A percentile compares a stretch with the other conserved stretches of the same genome.
Evolutionary conservation across 257 asterid genomes (phyloP).

Genomic region (Striga asiatica): DNA sequence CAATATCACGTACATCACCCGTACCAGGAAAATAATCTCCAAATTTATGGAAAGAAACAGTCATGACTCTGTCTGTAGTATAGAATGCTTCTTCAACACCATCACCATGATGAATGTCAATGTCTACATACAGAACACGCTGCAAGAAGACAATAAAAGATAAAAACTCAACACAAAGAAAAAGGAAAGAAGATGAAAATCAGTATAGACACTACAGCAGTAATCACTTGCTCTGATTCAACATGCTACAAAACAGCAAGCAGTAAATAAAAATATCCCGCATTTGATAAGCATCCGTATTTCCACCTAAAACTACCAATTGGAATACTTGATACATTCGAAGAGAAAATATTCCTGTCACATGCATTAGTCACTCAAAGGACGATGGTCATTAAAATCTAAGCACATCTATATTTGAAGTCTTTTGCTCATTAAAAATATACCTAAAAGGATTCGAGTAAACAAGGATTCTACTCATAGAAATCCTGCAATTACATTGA

Average conservation of each 20-base stretch:
- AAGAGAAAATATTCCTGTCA: neutral
- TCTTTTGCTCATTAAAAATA: neutral
- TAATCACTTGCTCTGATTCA: slow-evolving; percentile 1
- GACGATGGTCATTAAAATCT: neutral
- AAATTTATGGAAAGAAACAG: slow-evolving; percentile 54
- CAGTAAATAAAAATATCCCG: neutral
- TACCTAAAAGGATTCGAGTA: neutral
- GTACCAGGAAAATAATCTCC: slow-evolving; percentile 67
- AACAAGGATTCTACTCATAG: neutral
- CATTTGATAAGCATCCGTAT: neutral
- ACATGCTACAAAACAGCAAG: slow-evolving; percentile 3
- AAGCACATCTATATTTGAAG: neutral
- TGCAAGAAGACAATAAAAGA: slow-evolving; percentile 19
- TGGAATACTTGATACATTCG: neutral
- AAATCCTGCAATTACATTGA: neutral
- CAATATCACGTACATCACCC: slow-evolving; percentile 51
- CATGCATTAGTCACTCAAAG: neutral
- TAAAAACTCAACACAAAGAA: too few species aligned
- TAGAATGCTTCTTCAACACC: slow-evolving; percentile 65
- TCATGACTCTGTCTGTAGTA: slow-evolving; percentile 65
- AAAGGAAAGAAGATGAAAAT: neutral
- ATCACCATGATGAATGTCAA: slow-evolving; percentile 59
- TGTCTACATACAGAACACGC: slow-evolving; percentile 56
- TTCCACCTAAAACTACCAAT: neutral
- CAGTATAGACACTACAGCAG: neutral